Evolutionary conservation across 371 early-diverging fungal species (phyloP).

Genomic region (Rhizopus microsporus): DNA sequence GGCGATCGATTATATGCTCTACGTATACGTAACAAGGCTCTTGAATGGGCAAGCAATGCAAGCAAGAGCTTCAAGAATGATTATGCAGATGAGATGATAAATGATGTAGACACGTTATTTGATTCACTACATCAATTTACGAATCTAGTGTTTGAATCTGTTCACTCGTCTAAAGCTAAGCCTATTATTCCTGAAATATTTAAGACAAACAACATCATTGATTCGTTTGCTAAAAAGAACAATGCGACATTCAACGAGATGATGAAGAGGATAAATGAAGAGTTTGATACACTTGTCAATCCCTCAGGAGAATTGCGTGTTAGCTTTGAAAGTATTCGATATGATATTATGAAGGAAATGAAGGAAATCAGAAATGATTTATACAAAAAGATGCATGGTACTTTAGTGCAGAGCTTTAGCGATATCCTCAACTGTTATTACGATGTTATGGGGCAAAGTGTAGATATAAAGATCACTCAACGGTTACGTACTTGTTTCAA

Average conservation of each 20-base stretch:
- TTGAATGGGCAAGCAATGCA: constrained; percentile 7
- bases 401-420: neutral
- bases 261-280: constrained; percentile 3
- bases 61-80: neutral
- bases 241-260: constrained; percentile 3
- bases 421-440: neutral
- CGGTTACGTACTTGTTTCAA: neutral
- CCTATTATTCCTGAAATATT: constrained; percentile 2
- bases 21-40: constrained; percentile 9
- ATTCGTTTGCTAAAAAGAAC: neutral
- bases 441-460: constrained; percentile 3
- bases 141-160: constrained; percentile 1
- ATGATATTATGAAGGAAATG: constrained; percentile 11
- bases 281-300: constrained; percentile 14
- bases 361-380: constrained; percentile 8
- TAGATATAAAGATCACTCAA: constrained; percentile 4
- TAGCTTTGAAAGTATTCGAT: constrained; percentile 18
- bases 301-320: constrained; percentile 17
- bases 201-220: neutral
- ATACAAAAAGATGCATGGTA: constrained; percentile 2
- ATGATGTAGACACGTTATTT: constrained; percentile 1
- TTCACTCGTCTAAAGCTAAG: neutral
- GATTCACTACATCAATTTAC: constrained; percentile 4
- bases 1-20: constrained; percentile 4
- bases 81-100: neutral